These are phyloP conservation scores for Pseudozyma tsukubaensis DNA, from an alignment of 1,284 basidiomycete species.

Conservation along the genomic window DNA sequence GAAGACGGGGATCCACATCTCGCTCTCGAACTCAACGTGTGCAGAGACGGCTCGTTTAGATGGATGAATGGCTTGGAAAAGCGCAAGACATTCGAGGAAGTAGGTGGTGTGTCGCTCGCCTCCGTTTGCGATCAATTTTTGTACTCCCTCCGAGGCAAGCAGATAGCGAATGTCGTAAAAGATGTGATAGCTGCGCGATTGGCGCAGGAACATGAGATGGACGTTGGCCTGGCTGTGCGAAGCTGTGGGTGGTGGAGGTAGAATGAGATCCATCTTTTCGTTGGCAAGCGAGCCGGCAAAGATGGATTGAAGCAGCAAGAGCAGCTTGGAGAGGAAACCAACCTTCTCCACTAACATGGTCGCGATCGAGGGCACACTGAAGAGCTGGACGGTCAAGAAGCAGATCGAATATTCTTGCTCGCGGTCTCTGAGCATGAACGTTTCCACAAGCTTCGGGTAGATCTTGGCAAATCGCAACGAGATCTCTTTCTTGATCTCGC, in stretches of 20 bases:
- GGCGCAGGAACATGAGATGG: slow-evolving; percentile 52
- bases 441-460: slow-evolving; percentile 65
- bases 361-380: slow-evolving; percentile 67
- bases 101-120: slow-evolving; percentile 34
- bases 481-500: slow-evolving; percentile 80
- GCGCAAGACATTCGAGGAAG: slow-evolving; percentile 59
- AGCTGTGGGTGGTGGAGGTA: slow-evolving; percentile 48
- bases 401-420: slow-evolving; percentile 67
- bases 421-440: slow-evolving; percentile 65
- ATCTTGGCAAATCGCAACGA: slow-evolving; percentile 72
- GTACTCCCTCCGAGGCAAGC: slow-evolving; percentile 61
- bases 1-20: slow-evolving; percentile 66
- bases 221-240: slow-evolving; percentile 51
- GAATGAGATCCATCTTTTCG: slow-evolving; percentile 37
- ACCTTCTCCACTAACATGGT: slow-evolving; percentile 56
- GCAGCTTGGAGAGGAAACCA: slow-evolving; percentile 53
- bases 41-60: slow-evolving; percentile 58
- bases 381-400: slow-evolving; percentile 67
- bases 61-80: slow-evolving; percentile 64
- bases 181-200: slow-evolving; percentile 63
- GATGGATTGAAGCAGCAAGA: slow-evolving; percentile 60
- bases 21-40: slow-evolving; percentile 67
- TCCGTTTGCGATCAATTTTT: slow-evolving; percentile 53
- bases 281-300: slow-evolving; percentile 53
- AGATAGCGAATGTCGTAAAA: slow-evolving; percentile 67